A percentile compares a stretch with the other conserved stretches of the same genome.
phyloP scores from a whole-genome alignment of 306 rosid species.

The Vigna angularis region DNA sequence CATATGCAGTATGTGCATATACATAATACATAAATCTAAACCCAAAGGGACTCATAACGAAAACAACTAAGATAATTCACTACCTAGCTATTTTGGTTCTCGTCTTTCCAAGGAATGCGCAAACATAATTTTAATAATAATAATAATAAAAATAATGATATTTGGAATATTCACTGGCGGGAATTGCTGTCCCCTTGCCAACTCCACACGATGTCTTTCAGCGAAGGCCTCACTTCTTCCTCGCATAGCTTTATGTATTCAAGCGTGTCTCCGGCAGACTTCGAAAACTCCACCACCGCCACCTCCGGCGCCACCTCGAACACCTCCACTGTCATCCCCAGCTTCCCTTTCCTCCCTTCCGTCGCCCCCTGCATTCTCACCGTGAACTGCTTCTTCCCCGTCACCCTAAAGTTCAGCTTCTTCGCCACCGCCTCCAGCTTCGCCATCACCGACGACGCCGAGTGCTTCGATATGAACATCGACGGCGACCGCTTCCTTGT shows the following conservation, averaged over 20 bases:
- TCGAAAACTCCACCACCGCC: slow-evolving; percentile 69
- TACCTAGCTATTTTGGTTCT: no score
- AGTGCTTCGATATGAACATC: slow-evolving; percentile 63
- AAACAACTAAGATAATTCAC: no score
- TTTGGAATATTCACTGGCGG: neutral
- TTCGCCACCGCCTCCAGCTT: slow-evolving; percentile 62
- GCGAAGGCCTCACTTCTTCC: slow-evolving; percentile 72
- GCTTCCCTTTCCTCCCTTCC: slow-evolving; percentile 83
- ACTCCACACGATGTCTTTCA: slow-evolving; percentile 83
- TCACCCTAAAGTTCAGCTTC: slow-evolving; percentile 55
- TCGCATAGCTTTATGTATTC: slow-evolving; percentile 78
- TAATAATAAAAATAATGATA: no score
- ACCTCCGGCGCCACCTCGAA: slow-evolving; percentile 82
- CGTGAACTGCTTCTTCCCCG: slow-evolving; percentile 61
- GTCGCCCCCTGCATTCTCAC: slow-evolving; percentile 59
- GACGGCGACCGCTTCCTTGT: slow-evolving; percentile 67
- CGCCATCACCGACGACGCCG: slow-evolving; percentile 58
- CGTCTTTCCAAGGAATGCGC: no score
- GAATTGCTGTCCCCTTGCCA: slow-evolving; percentile 73
- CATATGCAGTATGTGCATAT: no score
- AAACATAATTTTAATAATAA: no score
- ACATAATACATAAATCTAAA: no score
- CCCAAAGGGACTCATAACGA: no score
- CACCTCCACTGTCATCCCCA: slow-evolving; percentile 69
- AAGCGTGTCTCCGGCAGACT: slow-evolving; percentile 69